phyloP scores from a whole-genome alignment of 1,139 yeast genomes.

The Saccharomyces hybrid region DNA sequence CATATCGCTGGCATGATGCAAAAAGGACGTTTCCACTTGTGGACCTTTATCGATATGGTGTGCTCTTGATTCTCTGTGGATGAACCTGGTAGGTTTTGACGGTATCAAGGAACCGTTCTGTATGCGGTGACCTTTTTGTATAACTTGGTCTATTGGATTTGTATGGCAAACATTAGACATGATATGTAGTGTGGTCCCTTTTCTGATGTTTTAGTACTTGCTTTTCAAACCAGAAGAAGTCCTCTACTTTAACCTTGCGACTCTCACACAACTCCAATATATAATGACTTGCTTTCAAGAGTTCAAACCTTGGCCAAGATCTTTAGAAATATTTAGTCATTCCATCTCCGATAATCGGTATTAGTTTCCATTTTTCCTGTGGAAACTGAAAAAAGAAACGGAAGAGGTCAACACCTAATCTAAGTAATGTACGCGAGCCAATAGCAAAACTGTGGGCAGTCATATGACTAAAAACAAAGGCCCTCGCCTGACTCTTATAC shows the following conservation, averaged over 20 bases:
- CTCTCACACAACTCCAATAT: background rate
- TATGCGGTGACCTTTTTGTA: conserved; percentile 11
- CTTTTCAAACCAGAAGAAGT: conserved; percentile 1
- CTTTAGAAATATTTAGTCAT: background rate
- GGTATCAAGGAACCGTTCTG: conserved; percentile 1
- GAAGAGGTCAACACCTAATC: background rate
- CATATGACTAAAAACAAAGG: background rate
- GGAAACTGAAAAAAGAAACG: background rate
- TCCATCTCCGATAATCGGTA: background rate
- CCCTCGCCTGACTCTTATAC: background rate
- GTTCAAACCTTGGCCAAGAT: background rate
- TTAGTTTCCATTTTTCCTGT: background rate
- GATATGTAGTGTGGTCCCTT: background rate
- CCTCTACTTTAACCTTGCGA: background rate
- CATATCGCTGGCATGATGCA: background rate
- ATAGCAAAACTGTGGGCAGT: background rate
- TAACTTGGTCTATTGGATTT: conserved; percentile 17
- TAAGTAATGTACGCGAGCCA: background rate
- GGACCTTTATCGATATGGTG: background rate
- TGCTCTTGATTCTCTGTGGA: background rate
- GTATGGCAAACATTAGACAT: conserved; percentile 13
- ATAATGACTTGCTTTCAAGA: background rate
- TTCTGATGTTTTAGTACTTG: background rate
- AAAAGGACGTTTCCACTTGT: background rate
- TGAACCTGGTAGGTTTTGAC: conserved; percentile 3